Conservation (phyloP, 2,329 filamentous ascomycete species). For the Cladophialophora exuberans region DNA sequence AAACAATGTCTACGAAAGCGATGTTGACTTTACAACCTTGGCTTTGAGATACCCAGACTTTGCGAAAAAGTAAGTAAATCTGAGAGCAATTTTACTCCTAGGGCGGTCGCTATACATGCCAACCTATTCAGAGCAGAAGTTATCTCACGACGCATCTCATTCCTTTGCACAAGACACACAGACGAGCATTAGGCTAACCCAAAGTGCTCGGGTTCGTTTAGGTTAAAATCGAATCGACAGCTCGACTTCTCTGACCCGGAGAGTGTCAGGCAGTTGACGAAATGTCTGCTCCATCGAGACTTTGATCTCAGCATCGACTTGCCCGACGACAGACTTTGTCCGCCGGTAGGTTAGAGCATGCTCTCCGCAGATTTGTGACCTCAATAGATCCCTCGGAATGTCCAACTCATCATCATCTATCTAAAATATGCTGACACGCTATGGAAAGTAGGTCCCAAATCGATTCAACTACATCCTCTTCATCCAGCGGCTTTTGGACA, state of each 20-base stretch:
- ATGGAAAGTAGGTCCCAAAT: conserved; percentile 11
- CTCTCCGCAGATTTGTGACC: too few relatives aligned
- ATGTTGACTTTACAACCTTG: conserved; percentile 64
- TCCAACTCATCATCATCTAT: too few relatives aligned
- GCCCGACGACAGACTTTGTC: conserved; percentile 79
- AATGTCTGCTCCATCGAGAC: conserved; percentile 73
- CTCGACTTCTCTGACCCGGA: conserved; percentile 80
- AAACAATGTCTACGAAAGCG: conserved; percentile 29
- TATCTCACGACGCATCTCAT: not conserved
- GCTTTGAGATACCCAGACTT: conserved; percentile 63
- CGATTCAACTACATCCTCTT: conserved; percentile 84
- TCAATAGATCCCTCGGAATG: too few relatives aligned
- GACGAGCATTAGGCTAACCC: too few relatives aligned
- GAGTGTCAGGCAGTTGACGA: conserved; percentile 76
- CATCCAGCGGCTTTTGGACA: conserved; percentile 81
- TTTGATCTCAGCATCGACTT: conserved; percentile 74
- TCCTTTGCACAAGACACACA: too few relatives aligned
- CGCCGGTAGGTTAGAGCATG: conserved; percentile 63
- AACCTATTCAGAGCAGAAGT: too few relatives aligned
- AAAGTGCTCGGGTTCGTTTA: too few relatives aligned
- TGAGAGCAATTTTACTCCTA: conserved; percentile 27
- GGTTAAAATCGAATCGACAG: conserved; percentile 59
- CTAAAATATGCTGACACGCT: conserved; percentile 4
- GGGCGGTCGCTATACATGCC: not conserved
- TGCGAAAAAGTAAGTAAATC: conserved; percentile 52